Evolutionary conservation across 257 asterid genomes (phyloP), one percentile per base, ranked within the genome.

Genomic region (Przewalskia tangutica): DNA sequence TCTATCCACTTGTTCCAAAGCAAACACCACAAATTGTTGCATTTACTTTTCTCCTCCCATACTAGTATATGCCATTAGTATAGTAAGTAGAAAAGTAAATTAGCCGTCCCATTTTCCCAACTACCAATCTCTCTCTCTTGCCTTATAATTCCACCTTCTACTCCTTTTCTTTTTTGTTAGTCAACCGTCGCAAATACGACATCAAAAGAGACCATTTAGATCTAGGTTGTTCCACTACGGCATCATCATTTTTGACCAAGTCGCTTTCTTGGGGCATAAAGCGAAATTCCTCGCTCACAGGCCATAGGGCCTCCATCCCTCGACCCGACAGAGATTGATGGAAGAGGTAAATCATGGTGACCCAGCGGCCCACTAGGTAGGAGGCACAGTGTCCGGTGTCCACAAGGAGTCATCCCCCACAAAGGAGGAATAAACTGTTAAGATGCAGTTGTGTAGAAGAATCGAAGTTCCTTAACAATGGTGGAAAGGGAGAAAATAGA

Each of bases 101-200:
- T 76, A 48, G 79, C 55, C 84, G 44, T 71, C 83, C 32, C 54
- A 23, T 75, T 75, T 59, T 79, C 83, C 7, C 83, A 84, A 76
- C 80, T 40, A 80, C 81, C 75, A 70, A 48, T 46, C 32, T 27
- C 32, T 27, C 32, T 27, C 32, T 27, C 32, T 27, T 27, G 32
- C 32, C 32, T 27, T 18, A 3, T 3, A 12, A 50, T 13, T 50
- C 9, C 18, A 50, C 12, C n/a, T 12, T 4, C n/a, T 2, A 63
- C 4, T 63, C 42, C 16, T 13, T 73, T 27, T 48, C n/a, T 7
- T 5, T 23, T 75, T 23, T 23, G 46, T 65, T 71, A 80, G 86
- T 83, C 86, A 86, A 81, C 83, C 58, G 71, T 83, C 59, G 67
- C 65, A 58, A 70, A 23, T 23, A 79, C 84, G 82, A 50, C 79